Conservation (phyloP, 371 early-diverging fungal species). For the Haplosporangium sp. region DNA sequence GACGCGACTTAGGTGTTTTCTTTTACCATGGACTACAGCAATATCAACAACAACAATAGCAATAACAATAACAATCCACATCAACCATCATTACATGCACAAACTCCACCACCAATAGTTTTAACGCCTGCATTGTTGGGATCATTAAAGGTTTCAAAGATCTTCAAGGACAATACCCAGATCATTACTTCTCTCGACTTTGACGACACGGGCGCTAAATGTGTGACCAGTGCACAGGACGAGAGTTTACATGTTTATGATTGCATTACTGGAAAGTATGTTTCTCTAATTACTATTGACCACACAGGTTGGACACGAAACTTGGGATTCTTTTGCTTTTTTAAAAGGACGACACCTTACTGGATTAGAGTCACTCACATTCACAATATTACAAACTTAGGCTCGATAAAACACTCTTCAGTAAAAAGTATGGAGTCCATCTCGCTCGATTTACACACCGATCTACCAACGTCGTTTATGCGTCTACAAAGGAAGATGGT, state of each 20-base stretch:
- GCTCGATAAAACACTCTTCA: slow-evolving; percentile 69
- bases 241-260: slow-evolving; percentile 88
- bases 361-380: neutral
- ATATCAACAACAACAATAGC: slow-evolving; percentile 10
- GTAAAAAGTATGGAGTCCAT: slow-evolving; percentile 90
- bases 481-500: slow-evolving; percentile 95
- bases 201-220: slow-evolving; percentile 75
- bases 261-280: slow-evolving; percentile 78
- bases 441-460: slow-evolving; percentile 89
- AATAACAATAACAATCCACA: neutral
- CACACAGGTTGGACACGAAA: no score
- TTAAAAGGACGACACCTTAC: no score
- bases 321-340: no score
- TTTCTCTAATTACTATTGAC: slow-evolving; percentile 1
- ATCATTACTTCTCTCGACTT: slow-evolving; percentile 84
- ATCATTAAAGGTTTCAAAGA: slow-evolving; percentile 66
- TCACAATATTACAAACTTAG: slow-evolving; percentile 34
- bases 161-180: slow-evolving; percentile 74
- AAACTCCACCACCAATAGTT: slow-evolving; percentile 35
- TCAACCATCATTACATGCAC: slow-evolving; percentile 17
- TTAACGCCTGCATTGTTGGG: slow-evolving; percentile 56
- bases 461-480: slow-evolving; percentile 80
- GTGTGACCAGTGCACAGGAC: slow-evolving; percentile 82
- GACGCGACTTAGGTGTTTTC: neutral
- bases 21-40: slow-evolving; percentile 11